A percentile compares a stretch with the other conserved stretches of the same genome.
These are phyloP conservation scores for Suillus cothurnatus DNA, from an alignment of 768 basidiomycete genomes.

Conservation along the genomic window DNA sequence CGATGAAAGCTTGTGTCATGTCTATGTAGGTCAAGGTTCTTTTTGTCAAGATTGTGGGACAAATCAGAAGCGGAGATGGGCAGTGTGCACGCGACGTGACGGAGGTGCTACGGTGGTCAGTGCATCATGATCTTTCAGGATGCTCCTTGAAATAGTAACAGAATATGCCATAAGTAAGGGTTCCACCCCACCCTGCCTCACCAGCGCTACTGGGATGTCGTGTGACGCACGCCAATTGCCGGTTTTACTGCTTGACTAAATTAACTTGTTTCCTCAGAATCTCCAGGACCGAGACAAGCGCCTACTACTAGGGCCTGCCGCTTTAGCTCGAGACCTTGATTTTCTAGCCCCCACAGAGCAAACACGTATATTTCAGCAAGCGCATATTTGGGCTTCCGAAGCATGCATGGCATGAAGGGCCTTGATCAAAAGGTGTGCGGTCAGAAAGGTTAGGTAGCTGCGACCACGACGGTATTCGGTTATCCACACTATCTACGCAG, in stretches of 20 bases:
- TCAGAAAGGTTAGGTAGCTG: not conserved
- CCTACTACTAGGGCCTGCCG: not conserved
- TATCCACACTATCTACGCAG: not conserved
- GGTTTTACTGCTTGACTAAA: not conserved
- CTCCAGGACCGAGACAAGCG: not conserved
- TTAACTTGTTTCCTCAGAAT: not conserved
- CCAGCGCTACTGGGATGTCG: not conserved
- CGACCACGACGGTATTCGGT: no score
- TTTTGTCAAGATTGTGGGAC: not conserved
- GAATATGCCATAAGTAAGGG: not conserved
- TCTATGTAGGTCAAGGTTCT: not conserved
- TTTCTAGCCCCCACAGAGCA: not conserved
- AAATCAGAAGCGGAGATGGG: not conserved
- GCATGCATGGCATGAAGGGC: not conserved
- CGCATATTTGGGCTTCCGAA: not conserved
- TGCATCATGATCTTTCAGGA: not conserved
- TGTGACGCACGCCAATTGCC: not conserved
- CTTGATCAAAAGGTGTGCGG: not conserved
- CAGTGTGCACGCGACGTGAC: not conserved
- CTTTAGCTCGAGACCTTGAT: not conserved
- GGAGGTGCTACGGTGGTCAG: not conserved
- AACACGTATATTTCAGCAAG: not conserved
- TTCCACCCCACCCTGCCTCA: not conserved
- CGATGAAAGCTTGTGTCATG: not conserved
- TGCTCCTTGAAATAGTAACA: not conserved